Base-by-base conservation (phyloP, 2,329 filamentous ascomycete genomes). In the Torrubiellomyces zombiae region DNA sequence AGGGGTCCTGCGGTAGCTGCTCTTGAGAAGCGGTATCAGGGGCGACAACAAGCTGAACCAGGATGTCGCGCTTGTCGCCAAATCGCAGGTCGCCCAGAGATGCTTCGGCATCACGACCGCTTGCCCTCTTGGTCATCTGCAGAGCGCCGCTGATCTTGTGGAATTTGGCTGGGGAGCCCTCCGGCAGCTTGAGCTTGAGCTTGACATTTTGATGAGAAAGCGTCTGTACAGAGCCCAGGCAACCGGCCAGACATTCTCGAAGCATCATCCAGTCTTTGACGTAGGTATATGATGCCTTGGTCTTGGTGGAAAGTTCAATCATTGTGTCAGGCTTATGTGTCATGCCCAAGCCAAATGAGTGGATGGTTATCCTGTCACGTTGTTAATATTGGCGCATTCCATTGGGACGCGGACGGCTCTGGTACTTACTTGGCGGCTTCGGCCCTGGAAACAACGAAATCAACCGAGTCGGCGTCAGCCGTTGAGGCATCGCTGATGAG, bases 181-280 rank as follows among this genome's bases (percentile, higher is more conserved):
- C 89, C 0, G 89, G 89, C 6, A 98, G 58, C 39, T 81, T 80
- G 28, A 98, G 69, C 58, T 91, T 93, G 27, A 98, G 65, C 58
- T 92, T 94, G 29, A 91, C 89, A 43, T 95, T 95, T 48, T 95
- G 89, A 47, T 98, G 89, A n/a, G 89, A 95, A 15, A 82, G 75
- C 3, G 81, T 83, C 50, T 98, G 89, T 45, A 95, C 67, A 9
- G 82, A 75, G 23, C 89, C 89, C 15, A 98, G 59, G 42, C 86
- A 95, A 21, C 89, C 89, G 14, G 85, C 89, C 21, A 94, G 65
- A 47, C 89, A 95, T 50, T 98, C 89, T 15, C 89, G 76, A 18
- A 98, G 66, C 86, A 95, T 98, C 86, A 95, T 95, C 89, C 89
- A 98, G 50, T 98, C 89, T 54, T 95, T 98, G 38, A 98, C 85